Evolutionary conservation across 768 basidiomycete genomes (phyloP), one percentile per base, ranked within the genome.

Genomic region (Lentinula sp.): DNA sequence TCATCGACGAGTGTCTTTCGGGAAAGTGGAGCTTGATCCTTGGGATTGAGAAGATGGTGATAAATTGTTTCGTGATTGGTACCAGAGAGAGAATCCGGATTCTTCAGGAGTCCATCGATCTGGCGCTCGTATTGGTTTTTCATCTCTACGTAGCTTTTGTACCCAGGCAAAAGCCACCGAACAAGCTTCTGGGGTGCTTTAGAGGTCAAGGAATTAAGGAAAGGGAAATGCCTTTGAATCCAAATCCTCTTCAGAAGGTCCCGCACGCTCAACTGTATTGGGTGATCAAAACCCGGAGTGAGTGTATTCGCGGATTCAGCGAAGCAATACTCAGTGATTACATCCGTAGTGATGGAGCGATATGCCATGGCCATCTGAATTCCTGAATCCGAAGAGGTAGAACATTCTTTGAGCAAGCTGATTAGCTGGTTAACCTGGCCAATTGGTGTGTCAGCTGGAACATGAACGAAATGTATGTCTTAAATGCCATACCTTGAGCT

Each of bases 1-100:
- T 68, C 71, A 23, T 71, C 66, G 10, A 64, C 6, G 10, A 73
- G 61, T 16, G 64, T 58, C 42, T 57, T 65, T 43, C 59, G 66
- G 18, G 67, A 63, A 6, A 40, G 57, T 34, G 52, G 55, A 60
- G 55, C 61, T 63, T 69, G 49, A 37, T 16, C 31, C 32, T 63
- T 60, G 1, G 62, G 63, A n/a, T 65, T 65, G 4, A 72, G 31
- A 40, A 74, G 60, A 57, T 71, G 70, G 43, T 75, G 73, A 59
- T 74, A 78, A 40, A 77, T 73, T 7, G 68, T 73, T 35, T 73
- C 72, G 43, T 76, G 74, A n/a, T 72, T 69, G 8, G 67, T 65
- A 4, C 67, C 53, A 10, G 62, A 42, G 13, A 77, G 61, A 13
- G 63, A 53, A 0, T 63, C 57, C 0, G 74, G 71, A 59, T 75